Conservation (phyloP, 345 rosid genomes). For the Carallia brachiata region DNA sequence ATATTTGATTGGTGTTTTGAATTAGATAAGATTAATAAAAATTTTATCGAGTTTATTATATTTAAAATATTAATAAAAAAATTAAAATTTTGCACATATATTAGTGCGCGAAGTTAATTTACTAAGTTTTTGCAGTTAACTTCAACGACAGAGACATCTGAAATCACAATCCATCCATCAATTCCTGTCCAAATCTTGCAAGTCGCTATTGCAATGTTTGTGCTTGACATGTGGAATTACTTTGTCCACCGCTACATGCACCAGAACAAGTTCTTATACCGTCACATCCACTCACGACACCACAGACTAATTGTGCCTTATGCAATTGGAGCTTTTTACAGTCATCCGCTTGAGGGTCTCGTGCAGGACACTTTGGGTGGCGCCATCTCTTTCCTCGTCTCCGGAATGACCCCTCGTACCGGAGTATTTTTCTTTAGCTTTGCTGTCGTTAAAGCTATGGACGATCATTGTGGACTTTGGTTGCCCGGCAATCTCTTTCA, state of each 20-base stretch:
- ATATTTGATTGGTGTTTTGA: no score
- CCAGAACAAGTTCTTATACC: conserved; percentile 66
- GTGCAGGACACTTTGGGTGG: conserved; percentile 57
- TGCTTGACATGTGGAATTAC: conserved; percentile 69
- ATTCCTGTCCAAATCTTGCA: conserved; percentile 47
- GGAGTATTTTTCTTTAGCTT: conserved; percentile 65
- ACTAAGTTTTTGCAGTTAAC: conserved; percentile 38
- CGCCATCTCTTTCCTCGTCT: conserved; percentile 61
- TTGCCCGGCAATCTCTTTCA: conserved; percentile 72
- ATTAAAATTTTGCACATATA: no score
- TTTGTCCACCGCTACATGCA: conserved; percentile 72
- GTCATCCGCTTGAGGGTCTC: conserved; percentile 71
- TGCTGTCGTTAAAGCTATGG: conserved; percentile 56
- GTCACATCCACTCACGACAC: conserved; percentile 65
- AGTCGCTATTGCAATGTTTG: conserved; percentile 52
- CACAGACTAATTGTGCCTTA: conserved; percentile 65
- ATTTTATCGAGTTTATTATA: no score
- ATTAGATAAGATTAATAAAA: no score
- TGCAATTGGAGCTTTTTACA: conserved; percentile 68
- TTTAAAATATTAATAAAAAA: no score
- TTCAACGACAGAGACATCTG: conserved; percentile 41
- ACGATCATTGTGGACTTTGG: conserved; percentile 72
- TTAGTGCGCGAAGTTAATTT: no score
- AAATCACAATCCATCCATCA: conserved; percentile 46
- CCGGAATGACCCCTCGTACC: conserved; percentile 74